Base-by-base conservation (phyloP, 1,284 basidiomycete species). In the Microbotryum intermedium region DNA sequence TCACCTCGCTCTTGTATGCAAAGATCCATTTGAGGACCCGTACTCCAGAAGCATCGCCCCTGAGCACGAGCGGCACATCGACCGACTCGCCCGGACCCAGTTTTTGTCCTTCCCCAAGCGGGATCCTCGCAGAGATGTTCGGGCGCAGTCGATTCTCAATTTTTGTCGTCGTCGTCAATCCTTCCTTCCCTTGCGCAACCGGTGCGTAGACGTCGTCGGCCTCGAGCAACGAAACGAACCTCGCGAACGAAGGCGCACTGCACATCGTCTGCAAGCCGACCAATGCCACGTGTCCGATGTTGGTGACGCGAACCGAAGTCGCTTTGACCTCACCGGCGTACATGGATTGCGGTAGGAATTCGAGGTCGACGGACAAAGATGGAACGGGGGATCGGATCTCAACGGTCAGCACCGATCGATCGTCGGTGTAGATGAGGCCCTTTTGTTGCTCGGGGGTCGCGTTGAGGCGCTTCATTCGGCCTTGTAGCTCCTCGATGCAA, bases 381-480 rank as follows among this genome's bases (percentile, higher is more conserved):
- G 79, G 77, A 50, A 72, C 59, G 0, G 70, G 61, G 6, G 69
- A 60, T 3, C 71, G 69, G 11, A 79, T 72, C 2, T 62, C 59
- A 7, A 79, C 70, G 1, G 61, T 67, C 48, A 80, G 66, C 29
- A n/a, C 28, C 5, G 71, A 72, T 7, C 66, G 64, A 62, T 79
- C 78, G 21, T 69, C 62, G 0, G 73, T 77, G 65, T 80, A 80
- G 7, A 71, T 74, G 3, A 74, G 72, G 4, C 64, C 67, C 4
- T 76, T 59, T 16, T 74, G 61, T 50, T 79, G 76, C 43, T 72
- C 73, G 58, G 76, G 75, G 4, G 77, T 78, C 7, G 66, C 63
- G 51, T 76, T 71, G 18, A 79, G 70, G 1, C 79, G 74, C 16
- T 68, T 70, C 1, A 78, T 78, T 39, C 66, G 66, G 13, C 73